Evolutionary conservation across 768 basidiomycete species (phyloP).

Genomic region (Polyporus arcularius): DNA sequence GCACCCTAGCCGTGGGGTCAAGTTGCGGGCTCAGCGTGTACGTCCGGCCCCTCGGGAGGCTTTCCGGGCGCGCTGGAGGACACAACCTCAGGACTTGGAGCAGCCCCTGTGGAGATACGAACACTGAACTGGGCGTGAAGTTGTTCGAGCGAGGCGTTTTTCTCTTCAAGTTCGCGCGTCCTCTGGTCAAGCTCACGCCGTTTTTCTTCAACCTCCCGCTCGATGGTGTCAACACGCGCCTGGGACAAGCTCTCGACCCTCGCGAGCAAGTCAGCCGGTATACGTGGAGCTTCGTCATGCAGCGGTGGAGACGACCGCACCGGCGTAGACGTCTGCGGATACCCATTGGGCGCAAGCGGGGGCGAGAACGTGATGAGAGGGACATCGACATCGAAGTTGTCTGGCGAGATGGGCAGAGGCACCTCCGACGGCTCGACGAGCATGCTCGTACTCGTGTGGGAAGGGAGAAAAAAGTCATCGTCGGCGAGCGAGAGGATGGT

Average conservation of each 20-base stretch:
- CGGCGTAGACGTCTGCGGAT: not conserved
- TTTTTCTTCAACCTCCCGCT: slow-evolving; percentile 11
- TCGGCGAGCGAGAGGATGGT: slow-evolving; percentile 20
- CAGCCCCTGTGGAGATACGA: too few species aligned
- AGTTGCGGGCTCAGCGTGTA: too few species aligned
- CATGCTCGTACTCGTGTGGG: not conserved
- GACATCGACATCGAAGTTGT: not conserved
- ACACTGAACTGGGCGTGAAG: not conserved
- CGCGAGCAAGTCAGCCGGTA: slow-evolving; percentile 1
- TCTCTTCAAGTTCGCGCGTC: slow-evolving; percentile 13
- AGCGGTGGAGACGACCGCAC: not conserved
- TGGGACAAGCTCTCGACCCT: slow-evolving; percentile 6
- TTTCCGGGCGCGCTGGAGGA: too few species aligned
- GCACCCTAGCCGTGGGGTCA: too few species aligned
- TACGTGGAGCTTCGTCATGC: not conserved
- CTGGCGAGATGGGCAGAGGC: slow-evolving; percentile 13
- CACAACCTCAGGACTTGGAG: too few species aligned
- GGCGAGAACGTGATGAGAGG: not conserved
- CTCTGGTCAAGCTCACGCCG: slow-evolving; percentile 5
- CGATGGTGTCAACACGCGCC: slow-evolving; percentile 13
- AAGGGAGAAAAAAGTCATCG: slow-evolving; percentile 1
- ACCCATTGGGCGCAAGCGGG: not conserved
- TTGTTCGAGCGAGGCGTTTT: slow-evolving; percentile 12
- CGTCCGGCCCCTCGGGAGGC: too few species aligned
- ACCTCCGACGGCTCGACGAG: slow-evolving; percentile 4